These are phyloP conservation scores for Artemisia annua DNA, from an alignment of 129 eudicot genomes.

Conservation along the genomic window DNA sequence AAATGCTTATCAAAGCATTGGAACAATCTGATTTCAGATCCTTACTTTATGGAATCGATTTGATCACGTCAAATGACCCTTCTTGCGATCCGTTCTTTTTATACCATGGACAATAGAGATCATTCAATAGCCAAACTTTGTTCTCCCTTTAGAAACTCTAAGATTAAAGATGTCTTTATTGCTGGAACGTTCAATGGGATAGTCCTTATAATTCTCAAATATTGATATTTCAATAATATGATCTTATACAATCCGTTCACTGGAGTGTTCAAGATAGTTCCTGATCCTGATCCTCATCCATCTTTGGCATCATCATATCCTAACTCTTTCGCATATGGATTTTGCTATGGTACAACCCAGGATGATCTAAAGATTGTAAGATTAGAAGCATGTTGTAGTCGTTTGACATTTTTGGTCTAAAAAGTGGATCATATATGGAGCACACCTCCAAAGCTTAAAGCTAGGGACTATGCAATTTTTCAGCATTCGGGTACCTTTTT, in stretches of 20 bases:
- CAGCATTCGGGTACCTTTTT: background rate
- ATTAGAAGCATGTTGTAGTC: background rate
- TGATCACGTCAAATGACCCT: slow-evolving; percentile 11
- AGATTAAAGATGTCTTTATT: background rate
- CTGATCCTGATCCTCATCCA: background rate
- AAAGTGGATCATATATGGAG: slow-evolving; percentile 16
- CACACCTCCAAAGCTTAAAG: background rate
- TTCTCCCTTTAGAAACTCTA: background rate
- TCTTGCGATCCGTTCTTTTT: background rate
- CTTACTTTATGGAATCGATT: background rate
- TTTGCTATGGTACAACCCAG: background rate
- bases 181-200: slow-evolving; percentile 2
- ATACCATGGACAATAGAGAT: background rate
- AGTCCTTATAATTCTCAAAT: background rate
- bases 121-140: background rate
- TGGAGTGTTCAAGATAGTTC: background rate
- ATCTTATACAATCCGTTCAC: background rate
- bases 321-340: background rate
- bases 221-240: background rate
- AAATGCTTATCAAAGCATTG: background rate
- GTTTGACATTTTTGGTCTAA: background rate
- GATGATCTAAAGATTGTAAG: slow-evolving; percentile 10
- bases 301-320: background rate
- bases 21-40: background rate
- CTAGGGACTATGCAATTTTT: background rate